Percentiles rank a stretch among this genome's conserved stretches.
Evolutionary conservation across 129 eudicot species (phyloP).

Genomic region (Pseudognaphalium luteoalbum): DNA sequence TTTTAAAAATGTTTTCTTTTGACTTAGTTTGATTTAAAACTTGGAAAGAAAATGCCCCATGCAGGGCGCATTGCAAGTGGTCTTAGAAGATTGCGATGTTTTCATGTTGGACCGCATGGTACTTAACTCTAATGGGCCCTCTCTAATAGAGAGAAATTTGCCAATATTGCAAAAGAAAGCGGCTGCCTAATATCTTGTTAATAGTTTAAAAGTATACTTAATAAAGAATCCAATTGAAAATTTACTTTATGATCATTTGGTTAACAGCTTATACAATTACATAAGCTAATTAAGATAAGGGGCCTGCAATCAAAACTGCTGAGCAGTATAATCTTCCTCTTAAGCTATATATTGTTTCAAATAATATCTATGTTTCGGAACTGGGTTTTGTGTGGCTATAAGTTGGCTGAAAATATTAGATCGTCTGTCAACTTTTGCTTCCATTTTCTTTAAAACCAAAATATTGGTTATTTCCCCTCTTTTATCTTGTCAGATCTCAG

Average conservation of each 20-base stretch:
- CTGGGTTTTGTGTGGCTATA: neutral
- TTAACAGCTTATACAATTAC: neutral
- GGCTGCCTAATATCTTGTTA: neutral
- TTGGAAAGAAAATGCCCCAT: too few species aligned
- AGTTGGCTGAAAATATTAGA: neutral
- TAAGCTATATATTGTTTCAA: too few species aligned
- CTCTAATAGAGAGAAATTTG: too few species aligned
- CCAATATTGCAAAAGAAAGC: neutral
- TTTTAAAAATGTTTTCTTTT: too few species aligned
- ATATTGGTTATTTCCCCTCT: neutral
- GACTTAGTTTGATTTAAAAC: too few species aligned
- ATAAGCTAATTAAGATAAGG: neutral
- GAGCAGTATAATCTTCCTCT: neutral
- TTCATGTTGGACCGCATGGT: neutral
- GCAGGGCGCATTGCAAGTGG: too few species aligned
- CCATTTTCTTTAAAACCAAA: neutral
- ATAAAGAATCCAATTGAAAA: neutral
- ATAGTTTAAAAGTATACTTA: neutral
- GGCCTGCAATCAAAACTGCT: neutral
- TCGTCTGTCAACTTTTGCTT: neutral
- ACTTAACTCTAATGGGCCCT: neutral
- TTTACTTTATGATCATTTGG: neutral
- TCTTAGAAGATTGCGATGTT: neutral
- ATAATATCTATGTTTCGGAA: too few species aligned
- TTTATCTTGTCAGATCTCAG: neutral